These are phyloP conservation scores for Sclerospora graminicola DNA, from an alignment of 352 stramenopile species.

Conservation along the genomic window DNA sequence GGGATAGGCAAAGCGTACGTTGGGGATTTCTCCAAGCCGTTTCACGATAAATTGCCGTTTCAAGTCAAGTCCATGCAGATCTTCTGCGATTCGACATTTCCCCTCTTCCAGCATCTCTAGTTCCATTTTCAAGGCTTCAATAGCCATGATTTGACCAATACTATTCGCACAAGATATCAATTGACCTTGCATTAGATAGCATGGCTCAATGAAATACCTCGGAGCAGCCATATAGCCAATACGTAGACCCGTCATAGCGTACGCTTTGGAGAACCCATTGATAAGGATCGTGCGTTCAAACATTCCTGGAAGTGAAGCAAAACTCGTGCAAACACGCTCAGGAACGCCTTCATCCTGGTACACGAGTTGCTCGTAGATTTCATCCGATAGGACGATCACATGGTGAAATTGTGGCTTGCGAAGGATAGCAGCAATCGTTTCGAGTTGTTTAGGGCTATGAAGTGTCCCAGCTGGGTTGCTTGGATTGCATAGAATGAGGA, in stretches of 20 bases:
- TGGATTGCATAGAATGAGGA: conserved; percentile 92
- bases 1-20: background rate
- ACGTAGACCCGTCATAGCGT: conserved; percentile 94
- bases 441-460: conserved; percentile 45
- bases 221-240: conserved; percentile 86
- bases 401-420: conserved; percentile 52
- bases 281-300: conserved; percentile 87
- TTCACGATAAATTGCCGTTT: background rate
- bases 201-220: conserved; percentile 5
- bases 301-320: conserved; percentile 73
- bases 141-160: background rate
- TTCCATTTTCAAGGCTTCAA: background rate
- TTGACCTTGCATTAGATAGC: background rate
- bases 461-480: conserved; percentile 89
- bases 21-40: background rate
- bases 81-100: background rate
- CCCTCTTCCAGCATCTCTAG: background rate
- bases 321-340: conserved; percentile 48
- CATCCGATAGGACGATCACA: conserved; percentile 86
- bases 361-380: conserved; percentile 94
- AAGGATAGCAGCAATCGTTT: conserved; percentile 39
- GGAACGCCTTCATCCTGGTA: conserved; percentile 72
- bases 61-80: background rate
- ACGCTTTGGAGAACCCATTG: conserved; percentile 94
- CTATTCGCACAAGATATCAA: background rate